phyloP scores from a whole-genome alignment of 345 rosid species.

The Euphorbia pulcherrima region DNA sequence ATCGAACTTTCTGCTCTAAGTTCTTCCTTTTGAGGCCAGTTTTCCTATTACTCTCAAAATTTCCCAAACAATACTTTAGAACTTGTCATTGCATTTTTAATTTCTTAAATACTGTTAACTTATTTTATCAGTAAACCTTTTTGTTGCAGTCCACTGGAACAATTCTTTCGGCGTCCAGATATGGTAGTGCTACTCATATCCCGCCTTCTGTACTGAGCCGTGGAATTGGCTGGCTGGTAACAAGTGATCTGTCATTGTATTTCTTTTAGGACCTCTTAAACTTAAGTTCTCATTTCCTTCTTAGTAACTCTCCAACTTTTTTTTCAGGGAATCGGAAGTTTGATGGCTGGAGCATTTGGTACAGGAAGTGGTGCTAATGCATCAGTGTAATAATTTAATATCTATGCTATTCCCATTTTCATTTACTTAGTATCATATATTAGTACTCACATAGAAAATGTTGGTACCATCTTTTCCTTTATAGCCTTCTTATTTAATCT shows the following conservation, averaged over 20 bases:
- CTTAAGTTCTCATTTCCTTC: constrained; percentile 2
- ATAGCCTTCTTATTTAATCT: background rate
- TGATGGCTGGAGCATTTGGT: constrained; percentile 23
- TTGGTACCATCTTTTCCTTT: background rate
- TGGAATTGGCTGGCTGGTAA: constrained; percentile 34
- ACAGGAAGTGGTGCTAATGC: constrained; percentile 23
- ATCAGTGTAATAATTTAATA: constrained; percentile 27
- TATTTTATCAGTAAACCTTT: background rate
- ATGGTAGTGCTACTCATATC: constrained; percentile 28
- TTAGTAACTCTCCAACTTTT: background rate
- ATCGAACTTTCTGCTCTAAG: background rate
- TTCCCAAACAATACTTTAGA: background rate
- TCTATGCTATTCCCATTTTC: background rate
- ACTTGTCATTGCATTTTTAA: background rate
- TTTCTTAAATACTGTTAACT: background rate
- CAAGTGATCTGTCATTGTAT: background rate
- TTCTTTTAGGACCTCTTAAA: background rate
- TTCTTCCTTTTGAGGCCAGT: constrained; percentile 1
- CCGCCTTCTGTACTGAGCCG: constrained; percentile 36
- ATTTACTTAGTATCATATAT: background rate
- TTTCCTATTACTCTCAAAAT: constrained; percentile 11
- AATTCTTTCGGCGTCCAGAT: constrained; percentile 25
- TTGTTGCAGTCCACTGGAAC: constrained; percentile 28
- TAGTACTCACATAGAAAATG: background rate
- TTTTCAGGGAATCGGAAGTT: constrained; percentile 27